Evolutionary conservation across 257 asterid genomes (phyloP), one percentile per base, ranked within the genome.

Genomic region (Solanum bulbocastanum): DNA sequence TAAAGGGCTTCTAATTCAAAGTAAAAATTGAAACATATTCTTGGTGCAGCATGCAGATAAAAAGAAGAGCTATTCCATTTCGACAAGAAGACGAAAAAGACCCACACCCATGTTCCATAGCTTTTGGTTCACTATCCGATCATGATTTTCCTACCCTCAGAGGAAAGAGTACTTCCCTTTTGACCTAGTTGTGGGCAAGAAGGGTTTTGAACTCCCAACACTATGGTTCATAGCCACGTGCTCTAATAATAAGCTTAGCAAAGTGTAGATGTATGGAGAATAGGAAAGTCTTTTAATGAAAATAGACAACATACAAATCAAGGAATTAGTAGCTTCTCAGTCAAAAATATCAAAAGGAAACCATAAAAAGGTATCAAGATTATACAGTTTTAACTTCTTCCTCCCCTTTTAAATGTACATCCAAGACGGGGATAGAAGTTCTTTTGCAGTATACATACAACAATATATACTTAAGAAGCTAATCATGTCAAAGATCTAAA

Each of bases 381-480:
- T 85, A 84, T 87, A 85, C 90, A 84, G 66, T 85, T 66, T 83
- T 86, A 40, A 33, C 79, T 27, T 30, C 89, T 33, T 87, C 88
- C 88, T 86, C 86, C 87, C 89, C 88, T 85, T 44, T 35, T 16
- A 86, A 83, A 86, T 30, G 83, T 91, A 88, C 86, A 68, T 88
- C 75, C 91, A 91, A 84, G 82, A 46, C 83, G 82, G 90, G 89
- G 82, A 86, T 18, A 75, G 62, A 40, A 52, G 88, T 52, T 76
- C 49, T 74, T 32, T 87, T 73, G 62, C 86, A 83, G 30, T 72
- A 60, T 58, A 86, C 74, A 46, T 65, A 46, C 74, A 72, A 42
- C 60, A 71, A 42, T 74, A 83, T 85, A 81, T 68, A 85, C 84
- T 66, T 60, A 18, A 62, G 86, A 75, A 87, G 88, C 76, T 78